A percentile compares a stretch with the other conserved stretches of the same genome.
phyloP scores from a whole-genome alignment of 2,329 filamentous ascomycete genomes.

The Phialophora macrospora region DNA sequence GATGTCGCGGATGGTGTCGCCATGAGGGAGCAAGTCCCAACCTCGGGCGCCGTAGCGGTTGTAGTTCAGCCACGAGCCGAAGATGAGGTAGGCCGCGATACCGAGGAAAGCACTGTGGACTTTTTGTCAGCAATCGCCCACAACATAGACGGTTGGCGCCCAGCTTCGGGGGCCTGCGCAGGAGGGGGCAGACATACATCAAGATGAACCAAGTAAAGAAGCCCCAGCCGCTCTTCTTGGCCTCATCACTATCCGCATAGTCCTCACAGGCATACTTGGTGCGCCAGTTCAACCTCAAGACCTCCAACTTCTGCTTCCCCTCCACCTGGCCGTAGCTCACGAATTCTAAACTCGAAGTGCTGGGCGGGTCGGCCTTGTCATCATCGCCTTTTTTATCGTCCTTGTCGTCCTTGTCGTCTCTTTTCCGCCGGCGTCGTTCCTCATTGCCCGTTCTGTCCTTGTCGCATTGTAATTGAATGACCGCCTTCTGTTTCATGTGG shows the following conservation, averaged over 20 bases:
- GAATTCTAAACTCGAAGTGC: constrained; percentile 70
- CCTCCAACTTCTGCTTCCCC: constrained; percentile 53
- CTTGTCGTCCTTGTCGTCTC: constrained; percentile 43
- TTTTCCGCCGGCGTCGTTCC: constrained; percentile 39
- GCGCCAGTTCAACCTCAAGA: constrained; percentile 79
- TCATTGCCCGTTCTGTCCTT: constrained; percentile 70
- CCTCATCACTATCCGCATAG: constrained; percentile 53
- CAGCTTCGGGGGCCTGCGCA: constrained; percentile 41
- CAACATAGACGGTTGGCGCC: neutral
- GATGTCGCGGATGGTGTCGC: constrained; percentile 87
- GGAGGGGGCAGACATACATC: constrained; percentile 62
- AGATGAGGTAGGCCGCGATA: constrained; percentile 89
- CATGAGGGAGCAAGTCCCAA: constrained; percentile 92
- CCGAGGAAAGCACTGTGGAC: constrained; percentile 76
- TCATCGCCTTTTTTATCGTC: constrained; percentile 37
- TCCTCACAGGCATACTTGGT: constrained; percentile 85
- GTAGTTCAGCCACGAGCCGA: constrained; percentile 98
- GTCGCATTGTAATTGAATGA: constrained; percentile 87
- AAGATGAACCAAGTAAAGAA: constrained; percentile 98
- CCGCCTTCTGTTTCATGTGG: constrained; percentile 68
- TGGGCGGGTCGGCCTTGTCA: constrained; percentile 38
- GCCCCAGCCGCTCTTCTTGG: constrained; percentile 70
- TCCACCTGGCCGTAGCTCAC: constrained; percentile 69
- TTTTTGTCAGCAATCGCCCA: constrained; percentile 33
- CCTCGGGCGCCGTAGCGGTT: constrained; percentile 93